Evolutionary conservation across 768 basidiomycete genomes (phyloP), one percentile per base, ranked within the genome.

Genomic region (Kwoniella newhampshirensis): DNA sequence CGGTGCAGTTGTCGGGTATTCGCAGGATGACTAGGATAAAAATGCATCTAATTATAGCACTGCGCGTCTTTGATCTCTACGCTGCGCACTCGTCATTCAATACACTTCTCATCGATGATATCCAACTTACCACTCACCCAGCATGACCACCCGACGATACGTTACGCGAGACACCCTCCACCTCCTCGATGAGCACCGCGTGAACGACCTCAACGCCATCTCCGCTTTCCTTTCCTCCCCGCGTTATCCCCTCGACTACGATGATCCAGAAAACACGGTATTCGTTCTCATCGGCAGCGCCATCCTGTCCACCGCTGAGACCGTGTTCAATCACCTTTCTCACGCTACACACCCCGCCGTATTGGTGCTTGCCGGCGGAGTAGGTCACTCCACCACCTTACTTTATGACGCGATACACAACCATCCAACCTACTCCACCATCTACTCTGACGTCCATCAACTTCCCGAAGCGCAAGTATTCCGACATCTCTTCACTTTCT

Each of bases 301-400:
- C 2, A 51, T 57, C 28, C 35, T 57, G 13, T 30, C 56, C 12
- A 49, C 48, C n/a, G 35, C 36, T 5, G 27, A 48, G 32, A 41
- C 40, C 4, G 20, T 48, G 9, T 51, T 57, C 41, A 23, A 57
- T 20, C 56, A 57, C 28, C 9, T 51, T 17, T 28, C 25, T n/a
- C 11, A 9, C 11, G n/a, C 30, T 37, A 11, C 25, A 50, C 18
- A 50, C 15, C 49, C 53, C 20, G 20, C 37, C 20, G 48, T 44
- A 3, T 28, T 61, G 6, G 47, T 61, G 15, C 21, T 61, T 17
- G 27, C 51, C 17, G 59, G 59, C 5, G 59, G 59, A 7, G 51
- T 50, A 27, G 59, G 59, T 45, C 59, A 61, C 35, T 61, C 59
- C 3, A 61, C 59, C 1, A 27, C 32, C 5, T 43, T 51, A 11